These are phyloP conservation scores for Hemileccinum rubropunctum DNA, from an alignment of 768 basidiomycete species.

Conservation along the genomic window DNA sequence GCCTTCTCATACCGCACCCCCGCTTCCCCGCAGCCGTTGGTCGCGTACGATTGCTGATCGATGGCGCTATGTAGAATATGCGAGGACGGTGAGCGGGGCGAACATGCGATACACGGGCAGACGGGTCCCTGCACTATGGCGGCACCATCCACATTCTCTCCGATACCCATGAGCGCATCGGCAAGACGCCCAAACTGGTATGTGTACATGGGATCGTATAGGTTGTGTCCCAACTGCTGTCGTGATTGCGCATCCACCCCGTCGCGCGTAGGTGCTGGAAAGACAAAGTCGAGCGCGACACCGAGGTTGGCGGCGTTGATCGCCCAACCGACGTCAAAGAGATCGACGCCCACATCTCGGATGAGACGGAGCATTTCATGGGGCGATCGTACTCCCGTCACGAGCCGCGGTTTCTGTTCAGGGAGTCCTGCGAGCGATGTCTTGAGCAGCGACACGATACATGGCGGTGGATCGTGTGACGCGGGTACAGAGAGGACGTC, in stretches of 20 bases:
- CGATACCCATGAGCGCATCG: slow-evolving; percentile 29
- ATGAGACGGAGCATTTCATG: slow-evolving; percentile 75
- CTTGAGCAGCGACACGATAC: slow-evolving; percentile 44
- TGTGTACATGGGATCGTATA: slow-evolving; percentile 59
- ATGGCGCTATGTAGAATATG: slow-evolving; percentile 45
- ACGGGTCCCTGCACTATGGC: slow-evolving; percentile 5
- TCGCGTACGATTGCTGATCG: slow-evolving; percentile 32
- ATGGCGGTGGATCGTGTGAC: not conserved
- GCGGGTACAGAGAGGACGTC: not conserved
- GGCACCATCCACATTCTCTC: not conserved
- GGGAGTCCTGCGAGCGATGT: slow-evolving; percentile 61
- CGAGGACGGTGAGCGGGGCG: slow-evolving; percentile 37
- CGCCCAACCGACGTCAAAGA: slow-evolving; percentile 76
- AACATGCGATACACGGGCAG: slow-evolving; percentile 59
- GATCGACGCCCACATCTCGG: slow-evolving; percentile 62
- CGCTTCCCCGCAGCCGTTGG: not conserved
- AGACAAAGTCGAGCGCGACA: slow-evolving; percentile 74
- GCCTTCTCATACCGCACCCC: slow-evolving; percentile 27
- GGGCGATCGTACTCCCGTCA: slow-evolving; percentile 55
- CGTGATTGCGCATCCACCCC: not conserved
- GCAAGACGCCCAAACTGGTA: slow-evolving; percentile 60
- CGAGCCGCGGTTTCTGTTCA: slow-evolving; percentile 57
- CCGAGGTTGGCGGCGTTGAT: slow-evolving; percentile 65
- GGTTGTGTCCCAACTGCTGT: slow-evolving; percentile 60
- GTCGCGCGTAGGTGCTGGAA: slow-evolving; percentile 43